Base-by-base conservation (phyloP, 768 basidiomycete genomes). In the Gelatoporia subvermispora region DNA sequence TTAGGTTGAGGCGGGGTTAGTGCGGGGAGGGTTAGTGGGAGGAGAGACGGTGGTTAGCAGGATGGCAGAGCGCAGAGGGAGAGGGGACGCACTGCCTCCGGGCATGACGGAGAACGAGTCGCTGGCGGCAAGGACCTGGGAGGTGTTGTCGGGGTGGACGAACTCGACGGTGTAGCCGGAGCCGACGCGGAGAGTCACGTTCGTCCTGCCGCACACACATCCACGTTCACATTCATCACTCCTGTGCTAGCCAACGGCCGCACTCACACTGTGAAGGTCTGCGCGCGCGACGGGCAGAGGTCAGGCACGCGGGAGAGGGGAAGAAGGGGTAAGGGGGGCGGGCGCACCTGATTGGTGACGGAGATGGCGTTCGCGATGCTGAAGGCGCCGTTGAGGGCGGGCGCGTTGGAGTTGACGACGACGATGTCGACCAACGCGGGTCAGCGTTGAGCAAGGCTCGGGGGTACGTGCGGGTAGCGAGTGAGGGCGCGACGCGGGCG, bases 351-450 rank as follows among this genome's bases (percentile, higher is more conserved):
- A 8, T 55, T 42, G 3, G 65, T 61, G 11, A 65, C 47, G 41
- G 65, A 57, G 17, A 70, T 64, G 45, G 50, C 55, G n/a, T 58
- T 50, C 17, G 62, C 64, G 45, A 72, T 71, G 11, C 62, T 62
- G 55, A 69, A 72, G 11, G 45, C 44, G 24, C 71, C 71, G 55
- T 71, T 71, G 41, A 72, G 62, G 9, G 61, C 60, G 31, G 38
- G 39, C 44, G 58, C 62, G 45, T 66, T 50, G 5, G 42, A 5
- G 57, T 72, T 71, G 42, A 57, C 58, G 52, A 72, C 49, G 34
- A 59, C 41, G 35, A 72, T 65, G 38, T 64, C 47, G 38, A 71
- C 60, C n/a, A 63, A 53, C 44, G 43, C 53, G 11, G 68, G 69
- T 36, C 23, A 3, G 4, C 5, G 4, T 9, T 24, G 13, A 8